Conservation (phyloP, 176 grass and related monocot species). For the Calamus simplicifolius region DNA sequence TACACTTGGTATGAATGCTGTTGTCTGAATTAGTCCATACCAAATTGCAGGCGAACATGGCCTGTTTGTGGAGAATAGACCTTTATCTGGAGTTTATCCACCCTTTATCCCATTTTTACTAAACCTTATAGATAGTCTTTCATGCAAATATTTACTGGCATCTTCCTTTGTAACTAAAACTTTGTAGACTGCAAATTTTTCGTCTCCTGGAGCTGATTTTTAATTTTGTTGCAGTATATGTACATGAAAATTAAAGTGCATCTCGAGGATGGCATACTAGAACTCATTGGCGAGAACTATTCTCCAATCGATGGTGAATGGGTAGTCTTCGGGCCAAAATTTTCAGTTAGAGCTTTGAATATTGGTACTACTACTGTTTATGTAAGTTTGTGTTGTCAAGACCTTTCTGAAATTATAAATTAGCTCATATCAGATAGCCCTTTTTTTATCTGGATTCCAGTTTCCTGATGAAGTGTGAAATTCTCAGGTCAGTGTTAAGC, state of each 20-base stretch:
- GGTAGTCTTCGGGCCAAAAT: conserved; percentile 32
- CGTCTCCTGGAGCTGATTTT: too few relatives aligned
- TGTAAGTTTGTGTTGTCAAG: conserved; percentile 60
- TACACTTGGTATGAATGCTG: too few relatives aligned
- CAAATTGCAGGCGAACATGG: too few relatives aligned
- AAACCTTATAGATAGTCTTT: too few relatives aligned
- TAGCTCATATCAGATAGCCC: not conserved
- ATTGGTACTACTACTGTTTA: conserved; percentile 65
- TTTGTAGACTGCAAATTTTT: too few relatives aligned
- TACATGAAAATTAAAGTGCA: conserved; percentile 86
- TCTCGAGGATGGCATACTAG: conserved; percentile 64
- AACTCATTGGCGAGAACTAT: conserved; percentile 29
- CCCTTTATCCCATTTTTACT: too few relatives aligned
- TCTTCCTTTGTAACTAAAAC: too few relatives aligned
- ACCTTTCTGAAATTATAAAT: not conserved
- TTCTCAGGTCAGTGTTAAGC: conserved; percentile 72
- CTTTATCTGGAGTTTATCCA: too few relatives aligned
- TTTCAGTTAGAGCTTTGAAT: conserved; percentile 72
- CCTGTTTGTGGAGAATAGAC: too few relatives aligned
- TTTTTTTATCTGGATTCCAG: conserved; percentile 4
- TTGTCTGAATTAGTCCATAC: too few relatives aligned
- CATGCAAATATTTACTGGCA: too few relatives aligned
- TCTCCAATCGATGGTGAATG: conserved; percentile 7
- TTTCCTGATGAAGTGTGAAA: conserved; percentile 23
- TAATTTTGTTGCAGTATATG: conserved; percentile 56